Conservation (phyloP, 805 yeast species). For the Pichia sporocuriosa region DNA sequence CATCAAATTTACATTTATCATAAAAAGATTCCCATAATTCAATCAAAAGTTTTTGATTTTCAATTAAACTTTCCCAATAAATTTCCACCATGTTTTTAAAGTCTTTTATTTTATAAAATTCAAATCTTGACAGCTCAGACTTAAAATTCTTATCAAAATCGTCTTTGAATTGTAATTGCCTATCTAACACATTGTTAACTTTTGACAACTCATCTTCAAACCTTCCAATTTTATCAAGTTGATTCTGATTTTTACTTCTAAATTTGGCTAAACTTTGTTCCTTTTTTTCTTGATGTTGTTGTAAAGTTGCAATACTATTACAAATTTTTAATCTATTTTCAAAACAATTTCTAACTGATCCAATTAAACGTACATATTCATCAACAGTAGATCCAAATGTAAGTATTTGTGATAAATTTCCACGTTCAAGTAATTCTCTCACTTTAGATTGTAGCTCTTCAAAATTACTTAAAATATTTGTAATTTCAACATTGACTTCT, state of each 20-base stretch:
- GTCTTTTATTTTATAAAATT: constrained; percentile 69
- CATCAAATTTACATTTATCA: constrained; percentile 37
- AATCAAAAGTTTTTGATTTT: constrained; percentile 85
- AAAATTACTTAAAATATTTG: constrained; percentile 61
- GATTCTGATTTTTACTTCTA: constrained; percentile 38
- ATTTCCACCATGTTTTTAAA: constrained; percentile 87
- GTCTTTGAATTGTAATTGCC: constrained; percentile 55
- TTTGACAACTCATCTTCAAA: constrained; percentile 54
- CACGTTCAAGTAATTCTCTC: constrained; percentile 67
- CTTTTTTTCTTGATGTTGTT: constrained; percentile 38
- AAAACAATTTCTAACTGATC: constrained; percentile 67
- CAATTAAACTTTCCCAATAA: constrained; percentile 83
- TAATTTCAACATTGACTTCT: constrained; percentile 63
- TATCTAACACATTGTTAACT: constrained; percentile 45
- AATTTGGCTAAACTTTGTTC: constrained; percentile 39
- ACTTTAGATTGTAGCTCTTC: constrained; percentile 65
- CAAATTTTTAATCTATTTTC: constrained; percentile 62
- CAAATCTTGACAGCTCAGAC: constrained; percentile 61
- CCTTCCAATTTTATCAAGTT: constrained; percentile 53
- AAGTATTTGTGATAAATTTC: constrained; percentile 76
- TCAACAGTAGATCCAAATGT: constrained; percentile 84
- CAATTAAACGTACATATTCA: constrained; percentile 73
- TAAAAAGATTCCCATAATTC: constrained; percentile 88
- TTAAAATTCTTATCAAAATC: constrained; percentile 59
- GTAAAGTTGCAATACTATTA: constrained; percentile 39